phyloP scores from a whole-genome alignment of 179 eudicot genomes.

The Beta macrorhiza region DNA sequence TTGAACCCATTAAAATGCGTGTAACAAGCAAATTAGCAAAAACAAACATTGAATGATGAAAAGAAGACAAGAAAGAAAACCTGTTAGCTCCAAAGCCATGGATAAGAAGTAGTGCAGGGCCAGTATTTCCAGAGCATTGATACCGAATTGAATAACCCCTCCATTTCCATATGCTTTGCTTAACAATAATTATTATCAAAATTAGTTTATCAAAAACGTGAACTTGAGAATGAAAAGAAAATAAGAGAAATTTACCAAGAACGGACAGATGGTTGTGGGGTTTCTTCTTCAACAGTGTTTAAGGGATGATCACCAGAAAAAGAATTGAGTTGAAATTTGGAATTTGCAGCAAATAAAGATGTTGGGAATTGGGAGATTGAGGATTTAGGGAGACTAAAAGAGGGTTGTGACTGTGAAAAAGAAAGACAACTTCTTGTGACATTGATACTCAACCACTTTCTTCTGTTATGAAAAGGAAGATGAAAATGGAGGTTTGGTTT shows the following conservation, averaged over 20 bases:
- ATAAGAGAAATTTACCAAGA: slow-evolving; percentile 19
- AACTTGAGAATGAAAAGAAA: not conserved
- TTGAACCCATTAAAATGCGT: too few species aligned
- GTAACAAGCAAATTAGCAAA: too few species aligned
- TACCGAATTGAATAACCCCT: slow-evolving; percentile 86
- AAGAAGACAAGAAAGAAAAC: slow-evolving; percentile 33
- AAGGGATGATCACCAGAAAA: not conserved
- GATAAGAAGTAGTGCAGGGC: slow-evolving; percentile 79
- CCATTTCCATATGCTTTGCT: slow-evolving; percentile 77
- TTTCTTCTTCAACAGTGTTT: not conserved
- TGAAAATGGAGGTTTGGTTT: slow-evolving; percentile 1
- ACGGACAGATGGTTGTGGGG: slow-evolving; percentile 7
- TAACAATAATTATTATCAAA: not conserved
- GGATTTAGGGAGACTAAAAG: too few species aligned
- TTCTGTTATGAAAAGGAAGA: not conserved
- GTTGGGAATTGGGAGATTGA: too few species aligned
- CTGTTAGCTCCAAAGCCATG: slow-evolving; percentile 99
- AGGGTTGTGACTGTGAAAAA: too few species aligned
- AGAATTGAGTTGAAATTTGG: not conserved
- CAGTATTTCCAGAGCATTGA: slow-evolving; percentile 67
- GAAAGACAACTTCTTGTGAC: too few species aligned
- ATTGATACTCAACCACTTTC: too few species aligned
- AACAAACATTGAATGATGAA: not conserved
- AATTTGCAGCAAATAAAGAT: not conserved
- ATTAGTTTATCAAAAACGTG: not conserved